Percentiles rank a stretch among this genome's conserved stretches.
These are phyloP conservation scores for Didymella pinodella DNA, from an alignment of 2,329 filamentous ascomycete species.

Conservation along the genomic window DNA sequence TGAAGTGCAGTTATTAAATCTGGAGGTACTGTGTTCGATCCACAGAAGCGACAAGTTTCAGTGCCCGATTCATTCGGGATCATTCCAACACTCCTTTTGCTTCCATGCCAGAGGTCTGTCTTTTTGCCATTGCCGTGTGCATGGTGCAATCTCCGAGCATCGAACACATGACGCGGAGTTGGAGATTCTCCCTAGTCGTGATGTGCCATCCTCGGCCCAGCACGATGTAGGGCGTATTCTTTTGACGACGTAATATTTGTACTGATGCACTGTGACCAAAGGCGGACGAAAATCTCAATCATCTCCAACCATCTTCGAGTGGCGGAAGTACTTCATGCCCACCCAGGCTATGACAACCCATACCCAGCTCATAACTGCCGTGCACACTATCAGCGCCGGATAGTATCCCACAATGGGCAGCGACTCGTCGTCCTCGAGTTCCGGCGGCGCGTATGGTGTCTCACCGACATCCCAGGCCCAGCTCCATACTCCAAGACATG, in stretches of 20 bases:
- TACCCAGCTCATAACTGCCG: conserved; percentile 97
- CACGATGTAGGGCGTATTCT: neutral
- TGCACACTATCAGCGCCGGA: conserved; percentile 90
- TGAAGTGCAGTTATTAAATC: conserved; percentile 44
- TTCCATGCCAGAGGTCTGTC: neutral
- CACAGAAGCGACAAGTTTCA: conserved; percentile 26
- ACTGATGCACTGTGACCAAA: neutral
- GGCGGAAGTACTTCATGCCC: conserved; percentile 98
- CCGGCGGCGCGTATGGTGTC: conserved; percentile 92
- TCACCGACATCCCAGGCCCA: conserved; percentile 99
- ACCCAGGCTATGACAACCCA: conserved; percentile 98
- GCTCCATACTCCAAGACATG: conserved; percentile 92
- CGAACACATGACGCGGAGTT: neutral
- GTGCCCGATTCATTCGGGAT: conserved; percentile 16
- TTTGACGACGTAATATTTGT: neutral
- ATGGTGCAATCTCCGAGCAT: neutral
- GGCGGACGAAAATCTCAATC: conserved; percentile 44
- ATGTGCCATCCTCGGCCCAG: neutral
- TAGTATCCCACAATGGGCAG: conserved; percentile 97
- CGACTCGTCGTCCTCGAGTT: conserved; percentile 93
- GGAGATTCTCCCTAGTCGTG: neutral
- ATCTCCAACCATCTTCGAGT: conserved; percentile 84
- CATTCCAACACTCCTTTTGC: conserved; percentile 9
- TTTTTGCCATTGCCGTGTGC: neutral
- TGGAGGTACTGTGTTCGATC: conserved; percentile 37